Base-by-base conservation (phyloP, 352 stramenopile genomes). In the Bremia lactucae region DNA sequence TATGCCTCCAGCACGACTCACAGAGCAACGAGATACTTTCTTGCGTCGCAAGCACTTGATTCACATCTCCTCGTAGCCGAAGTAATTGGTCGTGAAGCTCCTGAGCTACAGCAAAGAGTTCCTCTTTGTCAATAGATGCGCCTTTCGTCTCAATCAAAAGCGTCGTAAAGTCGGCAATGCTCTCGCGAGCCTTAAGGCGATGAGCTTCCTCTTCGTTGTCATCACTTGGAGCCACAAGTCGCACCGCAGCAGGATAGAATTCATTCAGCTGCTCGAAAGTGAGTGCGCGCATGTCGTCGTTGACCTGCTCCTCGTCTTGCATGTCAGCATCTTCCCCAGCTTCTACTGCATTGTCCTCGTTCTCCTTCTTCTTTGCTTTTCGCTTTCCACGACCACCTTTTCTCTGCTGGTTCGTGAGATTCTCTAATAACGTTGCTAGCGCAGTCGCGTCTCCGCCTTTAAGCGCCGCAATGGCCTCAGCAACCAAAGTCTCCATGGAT, bases 1-100 rank as follows among this genome's bases (percentile, higher is more conserved):
- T 80, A 24, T 65, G 58, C 23, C 79, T 66, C 80, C 76, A 90
- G 41, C 74, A 87, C 2, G 59, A 53, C 50, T 92, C 80, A 37
- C 80, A 92, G 2, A 88, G 55, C 42, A 71, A 28, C 14, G 76
- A 67, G 18, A 92, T 80, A 8, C 73, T 61, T 48, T 92, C 79
- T 49, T 92, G 79, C 2, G 68, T 68, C 2, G 34, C 35, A 31
- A 65, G 40, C 10, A 79, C 62, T 37, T 57, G 48, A 7, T 60
- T 42, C 4, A 46, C 52, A 1, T 83, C 62, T 14, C 76, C 76
- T 25, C 50, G 45, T 19, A 89, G 45, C 3, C 69, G 42, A 33
- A 89, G 34, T 36, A 89, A 46, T 33, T 78, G 65, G 25, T 83
- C 73, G 34, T 89, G 76, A 10, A 89, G 59, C 42, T 72, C 59